Base-by-base conservation (phyloP, 2,329 filamentous ascomycete species). In the Xylariaceae sp. region DNA sequence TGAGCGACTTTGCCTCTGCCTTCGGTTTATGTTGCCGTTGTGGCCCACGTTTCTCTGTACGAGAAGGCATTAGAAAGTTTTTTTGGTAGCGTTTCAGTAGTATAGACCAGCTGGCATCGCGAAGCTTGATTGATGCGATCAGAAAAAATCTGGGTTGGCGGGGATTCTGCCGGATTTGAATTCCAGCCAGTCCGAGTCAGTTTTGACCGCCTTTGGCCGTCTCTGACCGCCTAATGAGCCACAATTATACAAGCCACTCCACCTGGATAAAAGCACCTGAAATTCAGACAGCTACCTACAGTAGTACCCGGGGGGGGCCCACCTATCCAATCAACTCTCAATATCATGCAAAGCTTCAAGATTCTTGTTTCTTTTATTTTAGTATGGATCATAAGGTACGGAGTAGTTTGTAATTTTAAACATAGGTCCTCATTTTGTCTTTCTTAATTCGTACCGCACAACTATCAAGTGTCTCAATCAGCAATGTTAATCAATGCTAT, bases 1-100 rank as follows among this genome's bases (percentile, higher is more conserved):
- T 77, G 27, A 75, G 62, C 1, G 69, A 68, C 58, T 71, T 73
- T 6, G 62, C 32, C 40, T 66, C 67, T 29, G 62, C 57, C 36
- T 67, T 69, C 5, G 49, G 47, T 30, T 65, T 64, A 18, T 62
- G 64, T 37, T 65, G 66, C 50, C 64, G 68, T 47, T 60, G 60
- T 32, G 61, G 42, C 43, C 50, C 49, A n/a, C 60, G 62, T 43
- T 57, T 58, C 6, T 50, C 55, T 23, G 61, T 50, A 36, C 54
- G 57, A 47, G 62, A 50, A 48, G 63, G 60, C 67, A 69, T 69
- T 39, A 58, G 30, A 51, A 54, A 23, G 35, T 21, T 45, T n/a
- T 30, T 23, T 32, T 46, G 27, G 40, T 10, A 27, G 33, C 29
- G 40, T 24, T 30, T 48, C 45, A 13, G 21, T n/a, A 21, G 40